phyloP scores from a whole-genome alignment of 2,329 filamentous ascomycete genomes.

The Emericellopsis cladophorae region DNA sequence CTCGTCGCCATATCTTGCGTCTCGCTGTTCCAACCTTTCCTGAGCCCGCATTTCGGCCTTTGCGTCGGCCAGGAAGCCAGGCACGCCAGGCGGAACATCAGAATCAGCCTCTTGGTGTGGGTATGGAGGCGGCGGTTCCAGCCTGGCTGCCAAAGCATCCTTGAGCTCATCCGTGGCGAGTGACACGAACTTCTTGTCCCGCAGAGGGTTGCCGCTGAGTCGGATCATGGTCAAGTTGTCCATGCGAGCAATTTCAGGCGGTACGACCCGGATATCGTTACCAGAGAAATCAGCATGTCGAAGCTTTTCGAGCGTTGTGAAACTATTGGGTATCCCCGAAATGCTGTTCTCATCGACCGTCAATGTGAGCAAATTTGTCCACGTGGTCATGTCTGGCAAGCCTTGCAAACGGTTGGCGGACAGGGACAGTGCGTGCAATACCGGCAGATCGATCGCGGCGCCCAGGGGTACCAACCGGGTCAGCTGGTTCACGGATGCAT shows the following conservation, averaged over 20 bases:
- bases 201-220: conserved; percentile 78
- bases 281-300: conserved; percentile 71
- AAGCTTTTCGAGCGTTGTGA: conserved; percentile 53
- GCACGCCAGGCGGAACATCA: conserved; percentile 5
- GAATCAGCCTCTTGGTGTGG: conserved; percentile 13
- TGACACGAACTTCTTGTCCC: conserved; percentile 74
- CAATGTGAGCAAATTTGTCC: conserved; percentile 61
- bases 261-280: conserved; percentile 69
- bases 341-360: conserved; percentile 75
- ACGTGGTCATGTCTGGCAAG: conserved; percentile 63
- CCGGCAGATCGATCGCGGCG: conserved; percentile 49
- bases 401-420: conserved; percentile 66
- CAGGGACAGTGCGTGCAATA: conserved; percentile 61
- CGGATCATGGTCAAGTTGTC: conserved; percentile 61
- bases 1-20: conserved; percentile 10
- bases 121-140: conserved; percentile 42
- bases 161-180: conserved; percentile 77
- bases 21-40: neutral
- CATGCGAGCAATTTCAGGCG: conserved; percentile 70
- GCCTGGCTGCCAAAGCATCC: conserved; percentile 51
- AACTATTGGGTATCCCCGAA: conserved; percentile 60
- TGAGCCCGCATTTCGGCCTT: conserved; percentile 5
- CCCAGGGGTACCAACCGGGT: conserved; percentile 32
- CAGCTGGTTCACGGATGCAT: conserved; percentile 68
- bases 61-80: conserved; percentile 9